phyloP scores from a whole-genome alignment of 495 filamentous ascomycete species.

The Trichoderma gamsii region DNA sequence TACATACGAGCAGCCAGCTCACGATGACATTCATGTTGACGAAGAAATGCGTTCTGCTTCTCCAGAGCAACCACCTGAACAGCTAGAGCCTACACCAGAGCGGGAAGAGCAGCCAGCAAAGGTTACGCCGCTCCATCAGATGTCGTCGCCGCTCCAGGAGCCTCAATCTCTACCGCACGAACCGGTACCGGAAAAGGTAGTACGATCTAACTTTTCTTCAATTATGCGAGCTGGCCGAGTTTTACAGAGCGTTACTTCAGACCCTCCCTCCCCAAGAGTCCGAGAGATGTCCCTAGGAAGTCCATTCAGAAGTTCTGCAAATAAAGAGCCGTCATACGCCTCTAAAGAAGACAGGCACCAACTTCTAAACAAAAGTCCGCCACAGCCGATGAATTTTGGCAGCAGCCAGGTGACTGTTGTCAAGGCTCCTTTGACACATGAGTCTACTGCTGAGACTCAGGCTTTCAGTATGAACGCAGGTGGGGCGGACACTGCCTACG shows the following conservation, averaged over 20 bases:
- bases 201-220: slow-evolving; percentile 43
- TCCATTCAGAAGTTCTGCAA: slow-evolving; percentile 43
- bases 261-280: slow-evolving; percentile 42
- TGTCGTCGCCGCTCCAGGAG: slow-evolving; percentile 15
- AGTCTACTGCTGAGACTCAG: background rate
- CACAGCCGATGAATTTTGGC: background rate
- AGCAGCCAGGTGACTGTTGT: background rate
- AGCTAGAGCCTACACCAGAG: slow-evolving; percentile 16
- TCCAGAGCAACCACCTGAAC: slow-evolving; percentile 29
- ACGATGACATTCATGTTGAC: slow-evolving; percentile 15
- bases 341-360: slow-evolving; percentile 23
- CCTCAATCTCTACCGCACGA: background rate
- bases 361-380: background rate
- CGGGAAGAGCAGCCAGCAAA: background rate
- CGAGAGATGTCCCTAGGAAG: slow-evolving; percentile 43
- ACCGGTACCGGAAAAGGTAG: slow-evolving; percentile 19
- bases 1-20: background rate
- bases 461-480: background rate
- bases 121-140: slow-evolving; percentile 13
- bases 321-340: slow-evolving; percentile 17
- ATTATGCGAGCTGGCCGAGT: slow-evolving; percentile 46
- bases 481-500: background rate
- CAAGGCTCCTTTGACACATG: background rate
- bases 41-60: slow-evolving; percentile 19
- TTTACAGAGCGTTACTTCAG: slow-evolving; percentile 47